Evolutionary conservation across 768 basidiomycete species (phyloP).

Genomic region (Pulveroboletus ravenelii): DNA sequence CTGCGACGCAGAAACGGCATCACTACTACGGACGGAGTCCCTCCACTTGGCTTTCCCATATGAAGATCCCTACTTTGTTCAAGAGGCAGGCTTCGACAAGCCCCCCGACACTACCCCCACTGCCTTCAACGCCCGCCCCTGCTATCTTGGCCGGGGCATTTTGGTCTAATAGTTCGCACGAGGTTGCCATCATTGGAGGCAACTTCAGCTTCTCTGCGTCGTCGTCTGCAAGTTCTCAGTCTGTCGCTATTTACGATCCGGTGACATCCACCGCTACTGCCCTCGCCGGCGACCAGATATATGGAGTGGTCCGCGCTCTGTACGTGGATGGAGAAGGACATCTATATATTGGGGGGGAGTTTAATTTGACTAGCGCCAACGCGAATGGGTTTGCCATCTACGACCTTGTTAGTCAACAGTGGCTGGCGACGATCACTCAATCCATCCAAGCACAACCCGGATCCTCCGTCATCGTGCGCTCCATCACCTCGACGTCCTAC

Average conservation of each 20-base stretch:
- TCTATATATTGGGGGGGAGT: constrained; percentile 84
- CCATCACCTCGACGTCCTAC: constrained; percentile 58
- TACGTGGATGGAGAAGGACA: constrained; percentile 57
- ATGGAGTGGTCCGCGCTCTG: constrained; percentile 74
- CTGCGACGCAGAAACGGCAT: constrained; percentile 37
- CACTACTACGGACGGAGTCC: constrained; percentile 33
- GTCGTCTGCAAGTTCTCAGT: constrained; percentile 41
- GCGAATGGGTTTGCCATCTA: constrained; percentile 77
- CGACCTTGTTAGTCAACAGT: constrained; percentile 59
- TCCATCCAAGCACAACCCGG: constrained; percentile 55
- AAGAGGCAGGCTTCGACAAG: constrained; percentile 48
- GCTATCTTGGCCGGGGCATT: constrained; percentile 83
- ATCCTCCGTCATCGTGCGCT: constrained; percentile 59
- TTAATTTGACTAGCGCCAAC: constrained; percentile 52
- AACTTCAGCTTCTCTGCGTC: constrained; percentile 67
- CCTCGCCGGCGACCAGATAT: constrained; percentile 57
- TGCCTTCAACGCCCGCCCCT: constrained; percentile 60
- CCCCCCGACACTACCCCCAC: constrained; percentile 49
- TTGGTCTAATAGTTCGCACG: constrained; percentile 75
- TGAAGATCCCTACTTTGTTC: constrained; percentile 39
- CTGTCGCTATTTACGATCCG: constrained; percentile 69
- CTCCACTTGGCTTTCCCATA: constrained; percentile 46
- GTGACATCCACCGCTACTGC: constrained; percentile 44
- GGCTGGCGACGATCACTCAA: constrained; percentile 57
- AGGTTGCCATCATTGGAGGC: constrained; percentile 80